These are phyloP conservation scores for Endocarpon pusillum DNA, from an alignment of 495 filamentous ascomycete genomes.

Conservation along the genomic window DNA sequence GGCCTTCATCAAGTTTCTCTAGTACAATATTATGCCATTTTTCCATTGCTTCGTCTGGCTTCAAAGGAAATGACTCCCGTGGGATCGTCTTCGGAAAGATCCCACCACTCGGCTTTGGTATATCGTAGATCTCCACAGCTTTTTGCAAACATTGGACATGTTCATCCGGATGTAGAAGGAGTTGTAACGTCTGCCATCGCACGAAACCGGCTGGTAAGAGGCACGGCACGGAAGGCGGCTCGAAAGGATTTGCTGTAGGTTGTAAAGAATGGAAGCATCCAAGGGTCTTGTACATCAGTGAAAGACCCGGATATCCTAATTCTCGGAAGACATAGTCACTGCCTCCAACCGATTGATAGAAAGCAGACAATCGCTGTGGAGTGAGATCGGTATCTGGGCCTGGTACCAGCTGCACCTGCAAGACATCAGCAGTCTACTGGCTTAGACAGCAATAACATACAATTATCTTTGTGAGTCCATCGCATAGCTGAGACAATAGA, in stretches of 20 bases:
- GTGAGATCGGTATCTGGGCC: conserved; percentile 48
- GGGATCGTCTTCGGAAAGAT: conserved; percentile 70
- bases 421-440: conserved; percentile 1
- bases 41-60: conserved; percentile 61
- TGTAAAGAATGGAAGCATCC: conserved; percentile 74
- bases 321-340: conserved; percentile 75
- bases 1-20: conserved; percentile 25
- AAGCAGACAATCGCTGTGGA: conserved; percentile 67
- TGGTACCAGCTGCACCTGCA: conserved; percentile 40
- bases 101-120: conserved; percentile 55
- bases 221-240: conserved; percentile 60
- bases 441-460: conserved; percentile 33
- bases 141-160: conserved; percentile 72
- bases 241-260: conserved; percentile 52
- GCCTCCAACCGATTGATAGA: conserved; percentile 77
- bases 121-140: conserved; percentile 58
- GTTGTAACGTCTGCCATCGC: conserved; percentile 85
- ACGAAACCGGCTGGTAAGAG: conserved; percentile 73
- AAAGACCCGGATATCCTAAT: conserved; percentile 55
- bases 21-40: conserved; percentile 65
- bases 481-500: conserved; percentile 57
- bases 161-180: conserved; percentile 73
- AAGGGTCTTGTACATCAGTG: conserved; percentile 79
- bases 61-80: conserved; percentile 51
- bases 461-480: conserved; percentile 64